These are phyloP conservation scores for Cryptococcus maquisensis DNA, from an alignment of 1,284 basidiomycete species.

Conservation along the genomic window DNA sequence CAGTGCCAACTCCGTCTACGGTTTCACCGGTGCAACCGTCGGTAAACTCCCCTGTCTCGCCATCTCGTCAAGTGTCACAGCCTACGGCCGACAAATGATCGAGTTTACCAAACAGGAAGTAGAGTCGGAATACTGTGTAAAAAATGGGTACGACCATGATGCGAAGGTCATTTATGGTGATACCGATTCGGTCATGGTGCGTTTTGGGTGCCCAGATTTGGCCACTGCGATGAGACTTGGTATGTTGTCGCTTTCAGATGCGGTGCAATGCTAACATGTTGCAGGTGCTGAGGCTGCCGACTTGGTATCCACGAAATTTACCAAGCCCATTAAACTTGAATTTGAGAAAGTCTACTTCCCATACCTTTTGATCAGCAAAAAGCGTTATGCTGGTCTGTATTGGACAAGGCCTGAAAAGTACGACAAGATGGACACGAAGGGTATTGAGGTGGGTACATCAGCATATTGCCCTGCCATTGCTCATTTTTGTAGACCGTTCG, in stretches of 20 bases:
- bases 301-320: constrained; percentile 84
- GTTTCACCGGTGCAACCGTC: constrained; percentile 91
- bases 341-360: constrained; percentile 99
- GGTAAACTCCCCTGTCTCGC: constrained; percentile 89
- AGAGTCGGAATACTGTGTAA: constrained; percentile 76
- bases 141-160: constrained; percentile 78
- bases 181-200: constrained; percentile 97
- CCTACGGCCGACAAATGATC: constrained; percentile 96
- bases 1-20: constrained; percentile 95
- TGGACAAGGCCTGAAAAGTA: constrained; percentile 92
- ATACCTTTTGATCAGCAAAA: constrained; percentile 93
- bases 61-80: constrained; percentile 87
- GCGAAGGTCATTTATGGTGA: constrained; percentile 94
- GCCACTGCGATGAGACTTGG: constrained; percentile 81
- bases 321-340: constrained; percentile 92
- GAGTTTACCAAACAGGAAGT: constrained; percentile 90
- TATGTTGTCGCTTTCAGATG: constrained; percentile 42
- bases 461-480: neutral
- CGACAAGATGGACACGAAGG: constrained; percentile 98
- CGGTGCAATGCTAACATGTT: constrained; percentile 2
- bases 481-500: constrained; percentile 70
- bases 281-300: constrained; percentile 88
- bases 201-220: constrained; percentile 83
- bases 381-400: constrained; percentile 92
- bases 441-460: constrained; percentile 73